Conservation (phyloP, 2,329 filamentous ascomycete genomes). For the Phyllosticta citriasiana region DNA sequence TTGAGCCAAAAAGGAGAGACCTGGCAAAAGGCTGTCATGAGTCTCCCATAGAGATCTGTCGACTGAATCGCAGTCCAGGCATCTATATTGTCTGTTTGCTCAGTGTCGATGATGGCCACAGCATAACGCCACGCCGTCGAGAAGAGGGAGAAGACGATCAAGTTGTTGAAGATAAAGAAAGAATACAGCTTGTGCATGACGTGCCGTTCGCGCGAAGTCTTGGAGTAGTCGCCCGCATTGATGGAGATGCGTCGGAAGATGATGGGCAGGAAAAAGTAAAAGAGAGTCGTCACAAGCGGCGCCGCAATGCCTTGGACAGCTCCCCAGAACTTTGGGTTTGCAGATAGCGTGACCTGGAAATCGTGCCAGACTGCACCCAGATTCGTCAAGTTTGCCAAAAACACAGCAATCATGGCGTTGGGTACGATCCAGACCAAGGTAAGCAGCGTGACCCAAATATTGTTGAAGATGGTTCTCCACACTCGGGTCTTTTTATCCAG, state of each 20-base stretch:
- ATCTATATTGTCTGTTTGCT: slow-evolving; percentile 39
- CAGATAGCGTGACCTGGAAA: slow-evolving; percentile 57
- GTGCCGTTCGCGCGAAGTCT: slow-evolving; percentile 84
- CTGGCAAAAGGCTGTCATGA: slow-evolving; percentile 67
- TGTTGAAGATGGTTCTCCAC: slow-evolving; percentile 68
- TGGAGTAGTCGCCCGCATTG: slow-evolving; percentile 77
- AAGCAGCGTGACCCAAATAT: slow-evolving; percentile 70
- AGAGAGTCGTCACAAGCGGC: slow-evolving; percentile 74
- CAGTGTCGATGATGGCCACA: slow-evolving; percentile 50
- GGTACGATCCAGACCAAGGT: slow-evolving; percentile 83
- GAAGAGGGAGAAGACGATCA: slow-evolving; percentile 89
- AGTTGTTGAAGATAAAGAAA: slow-evolving; percentile 96
- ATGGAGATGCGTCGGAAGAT: slow-evolving; percentile 83
- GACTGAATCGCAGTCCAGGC: slow-evolving; percentile 55
- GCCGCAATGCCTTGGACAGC: slow-evolving; percentile 86
- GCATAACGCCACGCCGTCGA: slow-evolving; percentile 70
- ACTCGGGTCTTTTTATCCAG: slow-evolving; percentile 58
- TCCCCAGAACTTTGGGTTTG: slow-evolving; percentile 63
- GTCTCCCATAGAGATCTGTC: slow-evolving; percentile 49
- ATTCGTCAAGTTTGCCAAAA: slow-evolving; percentile 77
- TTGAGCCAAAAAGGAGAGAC: slow-evolving; percentile 91
- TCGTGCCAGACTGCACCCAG: slow-evolving; percentile 68
- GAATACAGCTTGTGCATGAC: slow-evolving; percentile 83
- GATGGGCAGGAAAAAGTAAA: slow-evolving; percentile 80
- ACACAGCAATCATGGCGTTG: slow-evolving; percentile 90